These are phyloP conservation scores for Schizosaccharomyces cryophilus DNA, from an alignment of 805 yeast genomes.

Conservation along the genomic window DNA sequence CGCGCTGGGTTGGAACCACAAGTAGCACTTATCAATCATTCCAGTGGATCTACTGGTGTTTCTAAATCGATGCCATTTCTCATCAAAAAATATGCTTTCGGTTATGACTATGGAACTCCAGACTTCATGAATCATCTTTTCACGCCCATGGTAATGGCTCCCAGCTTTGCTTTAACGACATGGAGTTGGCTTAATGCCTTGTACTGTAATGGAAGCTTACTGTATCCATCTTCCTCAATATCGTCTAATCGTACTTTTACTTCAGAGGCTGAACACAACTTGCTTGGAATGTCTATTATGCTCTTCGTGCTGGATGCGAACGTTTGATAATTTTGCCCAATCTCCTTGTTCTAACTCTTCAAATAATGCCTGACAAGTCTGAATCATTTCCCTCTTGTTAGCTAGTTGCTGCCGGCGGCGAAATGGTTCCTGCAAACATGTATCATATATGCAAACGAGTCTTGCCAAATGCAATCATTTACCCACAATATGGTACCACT, in stretches of 20 bases:
- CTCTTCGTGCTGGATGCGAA: not conserved
- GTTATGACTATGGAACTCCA: not conserved
- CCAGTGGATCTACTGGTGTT: constrained; percentile 1
- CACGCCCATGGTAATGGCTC: not conserved
- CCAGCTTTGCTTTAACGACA: not conserved
- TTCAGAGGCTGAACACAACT: not conserved
- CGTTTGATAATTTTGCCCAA: not conserved
- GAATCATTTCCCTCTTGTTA: not conserved
- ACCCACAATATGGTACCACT: not conserved
- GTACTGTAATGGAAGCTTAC: not conserved
- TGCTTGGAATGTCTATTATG: not conserved
- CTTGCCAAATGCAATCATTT: not conserved
- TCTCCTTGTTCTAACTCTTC: not conserved
- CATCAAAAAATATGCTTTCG: not conserved
- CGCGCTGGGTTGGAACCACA: not conserved
- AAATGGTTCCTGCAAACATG: not conserved
- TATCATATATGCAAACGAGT: not conserved
- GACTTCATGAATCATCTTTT: not conserved
- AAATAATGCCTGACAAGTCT: not conserved
- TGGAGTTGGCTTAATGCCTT: not conserved
- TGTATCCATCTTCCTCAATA: not conserved
- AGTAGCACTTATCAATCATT: not conserved
- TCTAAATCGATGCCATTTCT: not conserved
- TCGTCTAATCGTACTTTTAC: not conserved
- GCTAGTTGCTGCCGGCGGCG: not conserved